Evolutionary conservation across 2,329 filamentous ascomycete species (phyloP), one percentile per base, ranked within the genome.

Genomic region (Clonostachys solani): DNA sequence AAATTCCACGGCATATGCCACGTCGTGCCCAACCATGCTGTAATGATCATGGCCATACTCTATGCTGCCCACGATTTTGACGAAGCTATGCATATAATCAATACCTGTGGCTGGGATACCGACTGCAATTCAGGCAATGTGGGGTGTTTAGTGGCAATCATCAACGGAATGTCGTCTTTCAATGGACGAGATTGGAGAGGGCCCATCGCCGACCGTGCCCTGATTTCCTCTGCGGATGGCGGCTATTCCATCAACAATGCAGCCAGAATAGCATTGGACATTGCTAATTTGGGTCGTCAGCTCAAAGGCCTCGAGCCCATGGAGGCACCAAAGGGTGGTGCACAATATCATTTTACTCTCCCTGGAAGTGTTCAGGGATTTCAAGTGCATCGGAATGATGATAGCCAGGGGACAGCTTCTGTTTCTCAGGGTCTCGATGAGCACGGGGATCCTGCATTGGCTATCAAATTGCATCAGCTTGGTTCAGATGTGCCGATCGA

Each of bases 41-140:
- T 66, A 40, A 65, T 65, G 62, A 56, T 65, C 40, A 55, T 65
- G 56, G 47, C 62, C 2, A 47, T 66, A 8, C 42, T 65, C 6
- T 64, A 62, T 18, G 60, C 51, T 2, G 57, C 56, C 3, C 49
- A 60, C 35, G 50, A 60, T 40, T 66, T 65, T 38, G 48, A 59
- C 23, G 56, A 60, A 38, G 63, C 63, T 2, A 62, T 66, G 58
- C 63, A 65, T 45, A 63, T 66, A 38, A 52, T 65, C 47, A 65
- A 64, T 46, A 66, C 62, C 2, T 59, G 57, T 41, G 63, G 63
- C 45, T 68, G 65, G 64, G 65, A 67, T 50, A 68, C 65, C 2
- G 64, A 67, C 47, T 67, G 64, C 52, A 68, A 67, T 42, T 63
- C 64, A 4, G 65, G 65, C 2, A 68, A 67, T 40, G 48, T 68